A percentile compares a stretch with the other conserved stretches of the same genome.
Evolutionary conservation across 768 basidiomycete species (phyloP).

Genomic region (Pilatotrama ljubarskyi): DNA sequence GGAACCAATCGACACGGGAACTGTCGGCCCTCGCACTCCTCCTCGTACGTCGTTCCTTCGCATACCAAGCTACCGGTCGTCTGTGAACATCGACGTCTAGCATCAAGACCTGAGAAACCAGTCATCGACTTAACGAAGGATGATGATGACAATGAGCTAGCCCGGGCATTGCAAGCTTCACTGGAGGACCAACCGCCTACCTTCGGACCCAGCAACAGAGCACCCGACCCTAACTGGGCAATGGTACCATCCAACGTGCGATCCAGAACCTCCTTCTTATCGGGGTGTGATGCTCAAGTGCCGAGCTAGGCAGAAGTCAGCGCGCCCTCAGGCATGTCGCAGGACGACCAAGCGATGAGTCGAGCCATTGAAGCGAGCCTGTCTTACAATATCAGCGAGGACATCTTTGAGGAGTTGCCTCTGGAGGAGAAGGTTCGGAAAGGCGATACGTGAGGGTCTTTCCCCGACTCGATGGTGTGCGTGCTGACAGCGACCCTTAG

Average conservation of each 20-base stretch:
- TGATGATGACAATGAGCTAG: slow-evolving; percentile 50
- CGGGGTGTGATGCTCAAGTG: slow-evolving; percentile 4
- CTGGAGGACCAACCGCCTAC: slow-evolving; percentile 44
- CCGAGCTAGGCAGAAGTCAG: slow-evolving; percentile 35
- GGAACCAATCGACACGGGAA: slow-evolving; percentile 13
- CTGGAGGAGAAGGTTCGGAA: slow-evolving; percentile 54
- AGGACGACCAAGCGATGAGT: slow-evolving; percentile 63
- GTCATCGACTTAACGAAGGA: slow-evolving; percentile 65
- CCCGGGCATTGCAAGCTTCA: slow-evolving; percentile 54
- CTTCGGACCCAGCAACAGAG: slow-evolving; percentile 61
- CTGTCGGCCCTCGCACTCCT: slow-evolving; percentile 28
- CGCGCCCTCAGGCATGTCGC: slow-evolving; percentile 36
- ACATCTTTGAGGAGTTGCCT: slow-evolving; percentile 52
- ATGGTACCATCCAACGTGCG: slow-evolving; percentile 67
- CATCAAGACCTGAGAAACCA: slow-evolving; percentile 31
- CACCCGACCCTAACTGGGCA: slow-evolving; percentile 68
- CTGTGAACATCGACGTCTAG: slow-evolving; percentile 21
- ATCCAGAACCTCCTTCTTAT: neutral
- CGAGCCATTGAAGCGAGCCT: slow-evolving; percentile 75
- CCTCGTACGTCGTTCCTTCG: slow-evolving; percentile 26
- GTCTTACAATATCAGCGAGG: slow-evolving; percentile 41
- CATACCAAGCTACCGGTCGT: too few species aligned
- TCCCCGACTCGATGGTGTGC: neutral
- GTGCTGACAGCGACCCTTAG: slow-evolving; percentile 35
- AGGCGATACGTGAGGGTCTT: slow-evolving; percentile 52